Conservation (phyloP, 2,329 filamentous ascomycete genomes). For the Hypoxylon sp. region DNA sequence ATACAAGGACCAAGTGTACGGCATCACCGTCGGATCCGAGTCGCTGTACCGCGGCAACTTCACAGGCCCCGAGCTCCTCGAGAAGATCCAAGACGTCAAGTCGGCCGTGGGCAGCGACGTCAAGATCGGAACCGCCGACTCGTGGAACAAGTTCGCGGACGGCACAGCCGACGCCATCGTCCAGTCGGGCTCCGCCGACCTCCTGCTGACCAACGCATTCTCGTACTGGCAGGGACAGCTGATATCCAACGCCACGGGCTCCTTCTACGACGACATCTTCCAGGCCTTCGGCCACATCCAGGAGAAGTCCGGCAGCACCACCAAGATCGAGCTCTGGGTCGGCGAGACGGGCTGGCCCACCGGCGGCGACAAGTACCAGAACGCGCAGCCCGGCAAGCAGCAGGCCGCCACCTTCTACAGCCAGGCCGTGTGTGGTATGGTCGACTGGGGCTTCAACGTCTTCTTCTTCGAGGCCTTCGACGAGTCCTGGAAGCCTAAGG, state of each 20-base stretch:
- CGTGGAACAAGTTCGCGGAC: constrained; percentile 79
- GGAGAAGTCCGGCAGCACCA: constrained; percentile 62
- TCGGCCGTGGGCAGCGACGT: constrained; percentile 64
- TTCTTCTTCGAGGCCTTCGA: constrained; percentile 83
- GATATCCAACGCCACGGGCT: constrained; percentile 66
- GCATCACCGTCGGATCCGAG: constrained; percentile 79
- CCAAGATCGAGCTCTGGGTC: constrained; percentile 74
- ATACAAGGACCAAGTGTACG: constrained; percentile 72
- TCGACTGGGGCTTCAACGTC: constrained; percentile 75
- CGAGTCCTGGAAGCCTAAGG: constrained; percentile 77
- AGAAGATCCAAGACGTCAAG: constrained; percentile 73
- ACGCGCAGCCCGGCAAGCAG: constrained; percentile 69
- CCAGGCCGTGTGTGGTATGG: constrained; percentile 72
- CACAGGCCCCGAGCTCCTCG: constrained; percentile 69
- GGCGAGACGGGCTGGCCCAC: constrained; percentile 78
- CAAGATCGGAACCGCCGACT: constrained; percentile 76
- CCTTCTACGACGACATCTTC: constrained; percentile 76
- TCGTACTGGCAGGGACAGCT: constrained; percentile 78
- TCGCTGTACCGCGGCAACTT: constrained; percentile 77
- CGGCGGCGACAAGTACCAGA: constrained; percentile 72
- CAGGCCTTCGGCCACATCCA: constrained; percentile 75
- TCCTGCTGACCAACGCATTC: constrained; percentile 76
- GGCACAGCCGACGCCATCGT: constrained; percentile 76
- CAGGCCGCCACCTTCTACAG: constrained; percentile 73
- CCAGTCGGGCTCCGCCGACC: constrained; percentile 63